Evolutionary conservation across 2,329 filamentous ascomycete genomes (phyloP).

Genomic region (Penicillium brevicompactum): DNA sequence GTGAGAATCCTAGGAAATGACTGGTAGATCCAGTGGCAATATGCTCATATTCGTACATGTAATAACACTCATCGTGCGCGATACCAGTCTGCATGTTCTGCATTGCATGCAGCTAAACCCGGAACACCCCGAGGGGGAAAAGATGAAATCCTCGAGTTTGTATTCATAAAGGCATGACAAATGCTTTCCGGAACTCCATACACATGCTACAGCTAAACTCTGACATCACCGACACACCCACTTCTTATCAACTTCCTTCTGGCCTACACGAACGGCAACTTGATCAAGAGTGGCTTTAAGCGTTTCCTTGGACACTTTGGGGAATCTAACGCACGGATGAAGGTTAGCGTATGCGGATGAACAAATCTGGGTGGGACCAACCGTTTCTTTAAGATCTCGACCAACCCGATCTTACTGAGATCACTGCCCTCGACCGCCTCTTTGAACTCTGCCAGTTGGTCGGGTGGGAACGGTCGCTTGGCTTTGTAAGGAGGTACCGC

Average conservation of each 20-base stretch:
- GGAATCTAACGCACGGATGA: conserved; percentile 54
- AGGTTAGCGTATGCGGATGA: conserved; percentile 5
- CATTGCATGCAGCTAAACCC: conserved; percentile 9
- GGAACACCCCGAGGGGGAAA: conserved; percentile 4
- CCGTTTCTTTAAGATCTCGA: conserved; percentile 74
- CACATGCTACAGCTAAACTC: neutral
- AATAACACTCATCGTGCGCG: neutral
- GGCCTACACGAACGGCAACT: conserved; percentile 65
- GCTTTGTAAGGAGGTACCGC: conserved; percentile 26
- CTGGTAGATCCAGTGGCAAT: neutral
- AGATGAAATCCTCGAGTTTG: neutral
- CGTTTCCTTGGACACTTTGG: conserved; percentile 67
- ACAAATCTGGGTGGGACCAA: conserved; percentile 32
- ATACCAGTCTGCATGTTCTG: neutral
- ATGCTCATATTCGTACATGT: neutral
- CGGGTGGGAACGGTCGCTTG: conserved; percentile 55
- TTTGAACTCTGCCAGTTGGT: conserved; percentile 69
- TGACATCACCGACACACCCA: conserved; percentile 56
- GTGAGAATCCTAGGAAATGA: neutral
- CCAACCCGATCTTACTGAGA: conserved; percentile 72
- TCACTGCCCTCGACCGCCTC: conserved; percentile 68
- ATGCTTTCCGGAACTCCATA: conserved; percentile 6
- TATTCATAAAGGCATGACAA: conserved; percentile 3
- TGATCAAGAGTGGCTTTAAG: conserved; percentile 70
- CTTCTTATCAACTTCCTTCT: conserved; percentile 65